These are phyloP conservation scores for Annona cherimola DNA, from an alignment of 164 flowering plant species.

Conservation along the genomic window DNA sequence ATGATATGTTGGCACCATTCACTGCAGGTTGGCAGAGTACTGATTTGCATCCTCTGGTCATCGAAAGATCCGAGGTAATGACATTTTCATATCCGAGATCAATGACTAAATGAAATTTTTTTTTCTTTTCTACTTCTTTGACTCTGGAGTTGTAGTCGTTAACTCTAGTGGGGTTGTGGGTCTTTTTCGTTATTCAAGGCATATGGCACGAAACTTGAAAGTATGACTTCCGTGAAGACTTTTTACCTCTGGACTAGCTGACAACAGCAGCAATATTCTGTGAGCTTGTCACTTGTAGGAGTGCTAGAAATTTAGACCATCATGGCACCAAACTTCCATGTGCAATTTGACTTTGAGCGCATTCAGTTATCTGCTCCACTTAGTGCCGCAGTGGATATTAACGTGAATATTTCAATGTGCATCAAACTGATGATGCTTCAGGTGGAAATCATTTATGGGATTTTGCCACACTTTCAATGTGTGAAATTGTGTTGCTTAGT, in stretches of 20 bases:
- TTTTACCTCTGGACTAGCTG: neutral
- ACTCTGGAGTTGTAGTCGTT: neutral
- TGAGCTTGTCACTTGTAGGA: neutral
- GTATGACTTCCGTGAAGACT: neutral
- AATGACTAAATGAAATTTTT: neutral
- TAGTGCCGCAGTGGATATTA: too few relatives aligned
- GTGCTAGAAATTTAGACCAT: too few relatives aligned
- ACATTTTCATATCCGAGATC: neutral
- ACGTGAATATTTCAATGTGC: too few relatives aligned
- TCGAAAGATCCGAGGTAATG: slow-evolving; percentile 80
- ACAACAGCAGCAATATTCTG: neutral
- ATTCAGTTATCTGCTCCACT: too few relatives aligned
- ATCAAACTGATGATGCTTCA: too few relatives aligned
- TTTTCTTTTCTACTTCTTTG: neutral
- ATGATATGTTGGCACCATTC: slow-evolving; percentile 97
- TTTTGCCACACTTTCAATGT: too few relatives aligned
- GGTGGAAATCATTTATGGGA: too few relatives aligned
- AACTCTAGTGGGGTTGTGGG: neutral
- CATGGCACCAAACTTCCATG: too few relatives aligned
- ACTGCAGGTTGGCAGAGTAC: slow-evolving; percentile 89
- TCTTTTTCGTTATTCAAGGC: neutral
- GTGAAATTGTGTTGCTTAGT: too few relatives aligned
- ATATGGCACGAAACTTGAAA: neutral
- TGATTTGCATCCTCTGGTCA: slow-evolving; percentile 73
- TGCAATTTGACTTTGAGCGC: too few relatives aligned